These are phyloP conservation scores for Colletotrichum sublineola DNA, from an alignment of 2,329 filamentous ascomycete species.

Conservation along the genomic window DNA sequence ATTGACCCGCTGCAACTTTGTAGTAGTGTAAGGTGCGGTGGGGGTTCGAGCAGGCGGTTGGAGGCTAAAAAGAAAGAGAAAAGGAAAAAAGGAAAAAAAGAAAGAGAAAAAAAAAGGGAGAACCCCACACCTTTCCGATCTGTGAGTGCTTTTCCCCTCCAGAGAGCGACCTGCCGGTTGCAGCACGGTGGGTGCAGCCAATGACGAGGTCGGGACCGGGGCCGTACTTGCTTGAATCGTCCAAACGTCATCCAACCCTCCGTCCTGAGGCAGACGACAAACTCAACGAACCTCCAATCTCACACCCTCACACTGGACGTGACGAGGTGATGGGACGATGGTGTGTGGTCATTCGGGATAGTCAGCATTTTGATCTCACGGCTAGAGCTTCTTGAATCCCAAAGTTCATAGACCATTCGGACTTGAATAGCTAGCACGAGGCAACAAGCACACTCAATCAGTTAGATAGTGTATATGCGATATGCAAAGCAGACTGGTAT, in stretches of 20 bases:
- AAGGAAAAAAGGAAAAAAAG: no score
- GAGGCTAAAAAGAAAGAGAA: background rate
- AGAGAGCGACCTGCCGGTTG: conserved; percentile 27
- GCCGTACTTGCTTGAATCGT: conserved; percentile 23
- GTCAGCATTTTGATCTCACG: background rate
- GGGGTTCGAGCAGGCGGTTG: background rate
- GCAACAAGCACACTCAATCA: background rate
- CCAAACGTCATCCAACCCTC: conserved; percentile 37
- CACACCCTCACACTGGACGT: background rate
- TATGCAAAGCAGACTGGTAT: conserved; percentile 20
- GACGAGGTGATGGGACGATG: background rate
- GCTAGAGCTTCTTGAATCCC: background rate
- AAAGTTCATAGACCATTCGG: background rate
- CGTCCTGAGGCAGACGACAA: conserved; percentile 4
- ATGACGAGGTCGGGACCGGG: conserved; percentile 20
- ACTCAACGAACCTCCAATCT: conserved; percentile 9
- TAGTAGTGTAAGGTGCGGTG: background rate
- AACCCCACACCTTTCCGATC: background rate
- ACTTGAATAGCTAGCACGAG: no score
- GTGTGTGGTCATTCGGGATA: background rate
- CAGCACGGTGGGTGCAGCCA: conserved; percentile 23
- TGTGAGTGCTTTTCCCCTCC: background rate
- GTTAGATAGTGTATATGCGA: background rate
- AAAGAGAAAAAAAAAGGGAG: background rate
- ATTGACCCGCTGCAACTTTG: conserved; percentile 10